Percentiles rank a stretch among this genome's conserved stretches.
These are phyloP conservation scores for Cladosporium oxysporum DNA, from an alignment of 2,329 filamentous ascomycete species.

Conservation along the genomic window DNA sequence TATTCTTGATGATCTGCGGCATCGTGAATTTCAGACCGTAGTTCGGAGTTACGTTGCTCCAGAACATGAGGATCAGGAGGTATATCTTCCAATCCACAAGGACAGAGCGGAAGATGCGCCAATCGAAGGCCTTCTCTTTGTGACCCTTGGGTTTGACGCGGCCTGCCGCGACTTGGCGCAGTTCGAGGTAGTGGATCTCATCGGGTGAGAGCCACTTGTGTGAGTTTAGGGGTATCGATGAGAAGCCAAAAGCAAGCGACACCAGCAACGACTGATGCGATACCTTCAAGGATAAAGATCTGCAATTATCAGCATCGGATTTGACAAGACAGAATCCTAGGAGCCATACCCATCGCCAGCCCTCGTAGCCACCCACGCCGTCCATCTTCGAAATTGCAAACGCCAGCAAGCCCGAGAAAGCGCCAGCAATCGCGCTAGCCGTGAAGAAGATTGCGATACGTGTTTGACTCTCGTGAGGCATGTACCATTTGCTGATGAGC, in stretches of 20 bases:
- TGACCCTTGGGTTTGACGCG: conserved; percentile 41
- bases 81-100: conserved; percentile 53
- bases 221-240: conserved; percentile 60
- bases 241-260: conserved; percentile 44
- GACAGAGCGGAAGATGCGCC: conserved; percentile 43
- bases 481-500: conserved; percentile 36
- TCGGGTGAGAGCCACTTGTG: conserved; percentile 58
- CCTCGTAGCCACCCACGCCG: conserved; percentile 38
- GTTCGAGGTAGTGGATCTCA: conserved; percentile 25
- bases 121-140: conserved; percentile 40
- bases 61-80: conserved; percentile 44
- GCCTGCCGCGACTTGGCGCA: conserved; percentile 13
- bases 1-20: conserved; percentile 25
- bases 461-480: conserved; percentile 35
- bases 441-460: conserved; percentile 32
- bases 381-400: conserved; percentile 48
- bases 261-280: conserved; percentile 42
- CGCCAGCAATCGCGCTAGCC: conserved; percentile 48
- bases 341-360: conserved; percentile 39
- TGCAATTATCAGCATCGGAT: background rate
- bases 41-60: conserved; percentile 27
- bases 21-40: conserved; percentile 34
- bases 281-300: conserved; percentile 28
- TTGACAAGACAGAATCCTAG: no score
- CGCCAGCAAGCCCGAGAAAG: conserved; percentile 53